Base-by-base conservation (phyloP, 208 protist genomes). In the Trypanosoma cruzi region DNA sequence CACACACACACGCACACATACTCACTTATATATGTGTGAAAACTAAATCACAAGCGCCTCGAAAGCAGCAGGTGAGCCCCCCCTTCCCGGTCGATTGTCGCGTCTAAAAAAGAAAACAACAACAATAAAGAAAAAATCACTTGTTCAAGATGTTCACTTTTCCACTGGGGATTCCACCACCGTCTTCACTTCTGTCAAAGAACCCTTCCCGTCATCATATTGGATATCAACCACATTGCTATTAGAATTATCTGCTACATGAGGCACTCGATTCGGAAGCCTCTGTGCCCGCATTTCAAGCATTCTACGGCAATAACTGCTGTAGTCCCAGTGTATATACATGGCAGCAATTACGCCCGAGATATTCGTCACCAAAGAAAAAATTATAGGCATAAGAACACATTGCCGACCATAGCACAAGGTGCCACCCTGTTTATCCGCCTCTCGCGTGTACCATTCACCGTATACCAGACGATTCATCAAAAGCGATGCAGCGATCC, bases 381-480 rank as follows among this genome's bases (percentile, higher is more conserved):
- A 48, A 10, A 74, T 52, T 28, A 74, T 20, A 28, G 68, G 68
- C 52, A 74, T 26, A 11, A 68, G 34, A 20, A 74, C 68, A 44
- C 68, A 74, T 2, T 63, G 28, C 46, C 46, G 37, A 22, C 61
- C 61, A 37, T 60, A 48, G 71, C 89, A 95, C n/a, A 91, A 55
- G 20, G 57, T 80, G 58, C 70, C 65, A 18, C 63, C 65, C 60
- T 94, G 75, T 48, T 81, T 77, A 40, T 50, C 60, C 4, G 89
- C 89, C 73, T 85, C 68, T 16, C 77, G 64, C 0, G 82, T 90
- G 73, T 95, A 95, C 79, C 80, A 90, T 42, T 68, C 70, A 4
- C 85, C 90, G 55, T 93, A 95, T 4, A 95, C 52, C 42, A 86
- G 36, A 64, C 87, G 77, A 73, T 95, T 95, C 8, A 93, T 64